Base-by-base conservation (phyloP, 1,139 yeast species). In the Hansenula lynferdii region DNA sequence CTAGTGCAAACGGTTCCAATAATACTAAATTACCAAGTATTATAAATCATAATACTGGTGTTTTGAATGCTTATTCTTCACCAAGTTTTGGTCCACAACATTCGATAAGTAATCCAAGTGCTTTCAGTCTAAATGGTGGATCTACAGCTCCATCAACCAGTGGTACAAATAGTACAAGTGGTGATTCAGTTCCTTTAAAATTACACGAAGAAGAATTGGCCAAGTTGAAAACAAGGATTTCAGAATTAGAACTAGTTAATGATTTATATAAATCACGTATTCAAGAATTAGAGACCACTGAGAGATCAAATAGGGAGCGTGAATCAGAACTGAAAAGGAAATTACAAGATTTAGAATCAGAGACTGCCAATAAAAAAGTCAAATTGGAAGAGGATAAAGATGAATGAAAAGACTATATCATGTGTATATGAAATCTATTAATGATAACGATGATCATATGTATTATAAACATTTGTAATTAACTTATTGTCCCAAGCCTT, bases 181-280 rank as follows among this genome's bases (percentile, higher is more conserved):
- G 8, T n/a, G n/a, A n/a, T n/a, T n/a, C n/a, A n/a, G n/a, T 20
- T 20, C 31, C 16, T 8, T 32, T 22, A 21, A 20, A 14, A 19
- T 23, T 5, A 11, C 11, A 49, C 44, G 56, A 56, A 30, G 75
- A 70, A 48, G 80, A 74, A 48, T 62, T 71, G 17, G 76, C 77
- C 16, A 65, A 69, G 32, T 65, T 87, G 43, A 75, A 77, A 46
- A 85, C 95, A 0, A 69, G 95, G 42, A 85, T 89, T 18, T 77
- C 86, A n/a, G 97, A 90, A 57, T 70, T 90, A 42, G 97, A 90
- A 58, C 69, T 90, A 34, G 95, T 90, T 29, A 89, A 87, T 54
- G 97, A 89, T 56, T 67, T 90, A 45, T 85, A 85, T 65, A 74
- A 86, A 49, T 77, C 92, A 5, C 75, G 95, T 50, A 85, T 90